A percentile compares a stretch with the other conserved stretches of the same genome.
These are phyloP conservation scores for Colletotrichum ledebouriae DNA, from an alignment of 2,329 filamentous ascomycete genomes.

Conservation along the genomic window DNA sequence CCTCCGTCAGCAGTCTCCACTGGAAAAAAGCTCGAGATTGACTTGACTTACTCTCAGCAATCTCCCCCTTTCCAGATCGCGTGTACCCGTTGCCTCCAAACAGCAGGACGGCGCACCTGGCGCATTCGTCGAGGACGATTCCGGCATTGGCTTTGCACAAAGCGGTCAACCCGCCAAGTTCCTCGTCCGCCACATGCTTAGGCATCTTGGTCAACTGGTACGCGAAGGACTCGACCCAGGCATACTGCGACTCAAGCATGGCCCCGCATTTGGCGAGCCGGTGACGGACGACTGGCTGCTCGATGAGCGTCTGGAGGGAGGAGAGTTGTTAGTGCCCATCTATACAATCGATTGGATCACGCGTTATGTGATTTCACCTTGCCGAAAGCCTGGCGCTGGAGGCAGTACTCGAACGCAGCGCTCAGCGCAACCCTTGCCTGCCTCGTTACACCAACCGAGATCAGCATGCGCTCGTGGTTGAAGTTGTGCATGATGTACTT, in stretches of 20 bases:
- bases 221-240: conserved; percentile 79
- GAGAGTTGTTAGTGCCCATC: neutral
- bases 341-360: rapidly evolving
- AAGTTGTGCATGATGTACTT: conserved; percentile 83
- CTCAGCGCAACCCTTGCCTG: conserved; percentile 61
- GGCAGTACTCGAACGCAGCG: conserved; percentile 54
- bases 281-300: conserved; percentile 81
- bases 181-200: conserved; percentile 70
- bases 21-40: neutral
- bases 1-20: conserved; percentile 16
- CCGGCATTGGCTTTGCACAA: conserved; percentile 80
- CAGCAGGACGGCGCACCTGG: conserved; percentile 75
- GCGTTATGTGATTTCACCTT: conserved; percentile 28
- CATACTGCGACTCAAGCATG: conserved; percentile 76
- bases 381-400: conserved; percentile 56
- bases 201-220: conserved; percentile 76
- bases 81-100: conserved; percentile 84
- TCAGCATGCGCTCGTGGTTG: conserved; percentile 81
- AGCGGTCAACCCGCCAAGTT: conserved; percentile 79
- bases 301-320: conserved; percentile 67
- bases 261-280: conserved; percentile 79
- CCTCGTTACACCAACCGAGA: conserved; percentile 74
- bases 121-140: conserved; percentile 79
- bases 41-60: conserved; percentile 72
- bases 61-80: conserved; percentile 76